phyloP scores from a whole-genome alignment of 768 basidiomycete genomes.

The Vararia minispora region DNA sequence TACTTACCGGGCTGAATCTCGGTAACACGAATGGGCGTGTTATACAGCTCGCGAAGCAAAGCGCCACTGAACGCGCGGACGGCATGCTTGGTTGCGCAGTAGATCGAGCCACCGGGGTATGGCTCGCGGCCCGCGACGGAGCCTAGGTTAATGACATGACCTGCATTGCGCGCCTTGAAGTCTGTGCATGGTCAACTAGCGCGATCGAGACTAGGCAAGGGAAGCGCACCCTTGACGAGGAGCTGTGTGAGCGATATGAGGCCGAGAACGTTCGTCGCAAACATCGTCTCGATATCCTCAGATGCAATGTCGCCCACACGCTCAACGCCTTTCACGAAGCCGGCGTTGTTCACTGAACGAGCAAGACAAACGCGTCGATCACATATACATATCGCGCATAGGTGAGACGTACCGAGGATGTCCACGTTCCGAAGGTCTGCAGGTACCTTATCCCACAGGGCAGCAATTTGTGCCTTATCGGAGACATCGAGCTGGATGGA shows the following conservation, averaged over 20 bases:
- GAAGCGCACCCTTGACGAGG: constrained; percentile 20
- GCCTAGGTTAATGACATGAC: constrained; percentile 92
- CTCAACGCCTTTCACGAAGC: constrained; percentile 83
- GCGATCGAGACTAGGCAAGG: constrained; percentile 30
- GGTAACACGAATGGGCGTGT: constrained; percentile 86
- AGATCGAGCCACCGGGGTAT: constrained; percentile 86
- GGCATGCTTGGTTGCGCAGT: constrained; percentile 84
- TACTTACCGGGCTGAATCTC: constrained; percentile 83
- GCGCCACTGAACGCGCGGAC: constrained; percentile 80
- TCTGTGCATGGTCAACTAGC: constrained; percentile 12
- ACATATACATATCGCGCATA: neutral
- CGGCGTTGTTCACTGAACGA: constrained; percentile 61
- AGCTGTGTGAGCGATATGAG: constrained; percentile 78
- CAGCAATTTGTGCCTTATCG: constrained; percentile 60
- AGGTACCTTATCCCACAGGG: constrained; percentile 63
- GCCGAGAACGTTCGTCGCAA: constrained; percentile 55
- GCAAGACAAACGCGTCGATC: neutral
- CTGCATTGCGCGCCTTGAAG: constrained; percentile 33
- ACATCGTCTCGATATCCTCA: constrained; percentile 61
- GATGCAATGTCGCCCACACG: constrained; percentile 74
- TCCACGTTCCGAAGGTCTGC: constrained; percentile 63
- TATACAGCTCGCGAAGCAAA: constrained; percentile 78
- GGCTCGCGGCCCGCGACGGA: constrained; percentile 69
- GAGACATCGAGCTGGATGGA: constrained; percentile 69
- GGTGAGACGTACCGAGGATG: constrained; percentile 52